Conservation (phyloP, 202 grass and related monocot species). For the Panicum virgatum region DNA sequence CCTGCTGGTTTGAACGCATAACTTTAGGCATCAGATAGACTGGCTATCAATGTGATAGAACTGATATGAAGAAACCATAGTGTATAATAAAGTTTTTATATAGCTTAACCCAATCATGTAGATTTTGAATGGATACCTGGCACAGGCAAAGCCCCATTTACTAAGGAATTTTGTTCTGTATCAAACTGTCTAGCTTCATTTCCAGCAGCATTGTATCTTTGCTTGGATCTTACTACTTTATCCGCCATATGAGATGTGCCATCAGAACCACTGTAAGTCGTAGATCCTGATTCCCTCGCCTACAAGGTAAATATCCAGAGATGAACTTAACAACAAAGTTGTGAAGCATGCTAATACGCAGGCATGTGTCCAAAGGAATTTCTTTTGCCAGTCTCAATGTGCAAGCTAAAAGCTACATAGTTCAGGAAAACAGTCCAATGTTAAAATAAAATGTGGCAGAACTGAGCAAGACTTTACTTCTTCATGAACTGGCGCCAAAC, state of each 20-base stretch:
- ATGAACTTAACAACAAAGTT: neutral
- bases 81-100: neutral
- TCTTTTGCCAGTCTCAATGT: neutral
- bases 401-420: conserved; percentile 9
- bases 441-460: neutral
- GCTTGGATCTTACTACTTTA: conserved; percentile 62
- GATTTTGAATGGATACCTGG: conserved; percentile 40
- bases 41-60: conserved; percentile 9
- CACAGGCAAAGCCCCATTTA: conserved; percentile 22
- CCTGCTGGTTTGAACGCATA: conserved; percentile 54
- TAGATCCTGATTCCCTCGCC: conserved; percentile 64
- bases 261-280: conserved; percentile 50
- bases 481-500: conserved; percentile 79
- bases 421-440: neutral
- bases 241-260: conserved; percentile 42
- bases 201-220: conserved; percentile 40
- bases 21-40: conserved; percentile 35
- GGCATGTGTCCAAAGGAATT: conserved; percentile 18
- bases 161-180: conserved; percentile 15
- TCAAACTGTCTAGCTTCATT: conserved; percentile 38
- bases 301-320: conserved; percentile 37
- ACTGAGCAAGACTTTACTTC: conserved; percentile 63
- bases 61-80: conserved; percentile 29
- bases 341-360: neutral
- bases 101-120: conserved; percentile 10